Evolutionary conservation across 192 early-diverging fungal species (phyloP).

Genomic region (Backusella westeae): DNA sequence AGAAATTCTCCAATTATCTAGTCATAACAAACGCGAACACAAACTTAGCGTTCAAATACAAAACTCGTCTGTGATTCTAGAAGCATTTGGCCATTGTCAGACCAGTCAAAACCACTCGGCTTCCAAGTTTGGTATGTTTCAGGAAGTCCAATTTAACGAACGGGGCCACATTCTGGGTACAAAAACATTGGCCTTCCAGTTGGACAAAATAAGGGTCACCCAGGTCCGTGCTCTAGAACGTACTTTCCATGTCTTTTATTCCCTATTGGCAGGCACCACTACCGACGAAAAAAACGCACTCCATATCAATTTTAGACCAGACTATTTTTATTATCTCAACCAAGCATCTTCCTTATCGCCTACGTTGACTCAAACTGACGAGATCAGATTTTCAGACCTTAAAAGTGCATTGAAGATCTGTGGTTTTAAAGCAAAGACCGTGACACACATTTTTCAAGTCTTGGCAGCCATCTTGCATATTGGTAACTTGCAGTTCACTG

Average conservation of each 20-base stretch:
- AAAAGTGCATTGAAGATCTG: constrained; percentile 58
- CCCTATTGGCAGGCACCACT: constrained; percentile 77
- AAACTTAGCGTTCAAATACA: constrained; percentile 72
- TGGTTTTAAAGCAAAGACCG: constrained; percentile 63
- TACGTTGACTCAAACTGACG: constrained; percentile 38
- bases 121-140: constrained; percentile 79
- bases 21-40: constrained; percentile 69
- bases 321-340: constrained; percentile 54
- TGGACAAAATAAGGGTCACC: constrained; percentile 63
- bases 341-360: constrained; percentile 33
- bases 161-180: constrained; percentile 79
- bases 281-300: constrained; percentile 64
- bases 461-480: constrained; percentile 88
- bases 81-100: constrained; percentile 76
- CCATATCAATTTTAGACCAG: constrained; percentile 53
- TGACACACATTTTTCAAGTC: constrained; percentile 75
- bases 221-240: constrained; percentile 56
- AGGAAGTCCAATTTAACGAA: constrained; percentile 89
- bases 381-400: constrained; percentile 61
- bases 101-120: constrained; percentile 66
- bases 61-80: constrained; percentile 67
- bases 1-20: constrained; percentile 72
- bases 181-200: constrained; percentile 72
- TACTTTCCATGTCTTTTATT: constrained; percentile 80
- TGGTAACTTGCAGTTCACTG: constrained; percentile 81